Conservation (phyloP, 2,329 filamentous ascomycete genomes). For the Fusarium chlamydosporum region DNA sequence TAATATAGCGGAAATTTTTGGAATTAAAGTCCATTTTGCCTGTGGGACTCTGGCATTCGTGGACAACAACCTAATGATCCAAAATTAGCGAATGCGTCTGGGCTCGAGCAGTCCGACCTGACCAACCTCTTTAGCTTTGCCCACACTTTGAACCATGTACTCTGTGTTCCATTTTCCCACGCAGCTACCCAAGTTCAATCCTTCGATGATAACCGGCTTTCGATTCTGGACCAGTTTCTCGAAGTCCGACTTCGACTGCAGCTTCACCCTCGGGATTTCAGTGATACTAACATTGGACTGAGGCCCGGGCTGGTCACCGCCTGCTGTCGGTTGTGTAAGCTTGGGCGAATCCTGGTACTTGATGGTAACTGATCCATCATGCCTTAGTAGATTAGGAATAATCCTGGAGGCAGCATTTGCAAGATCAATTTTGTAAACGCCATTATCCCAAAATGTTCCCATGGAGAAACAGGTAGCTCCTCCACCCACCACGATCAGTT, state of each 20-base stretch:
- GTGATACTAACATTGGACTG: slow-evolving; percentile 42
- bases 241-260: slow-evolving; percentile 72
- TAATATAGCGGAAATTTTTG: slow-evolving; percentile 86
- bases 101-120: not conserved
- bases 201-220: slow-evolving; percentile 72
- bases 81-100: slow-evolving; percentile 14
- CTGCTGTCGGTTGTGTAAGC: slow-evolving; percentile 36
- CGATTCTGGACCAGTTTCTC: slow-evolving; percentile 68
- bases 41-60: slow-evolving; percentile 69
- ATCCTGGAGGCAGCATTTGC: slow-evolving; percentile 10
- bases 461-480: slow-evolving; percentile 93
- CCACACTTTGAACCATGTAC: slow-evolving; percentile 75
- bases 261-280: slow-evolving; percentile 65
- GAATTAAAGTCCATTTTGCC: slow-evolving; percentile 82
- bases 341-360: slow-evolving; percentile 51
- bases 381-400: not conserved
- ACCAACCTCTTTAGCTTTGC: slow-evolving; percentile 71
- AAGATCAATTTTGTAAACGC: slow-evolving; percentile 62
- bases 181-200: slow-evolving; percentile 77
- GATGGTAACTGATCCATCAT: slow-evolving; percentile 15
- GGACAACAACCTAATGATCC: slow-evolving; percentile 74
- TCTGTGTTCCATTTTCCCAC: slow-evolving; percentile 75
- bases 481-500: slow-evolving; percentile 78
- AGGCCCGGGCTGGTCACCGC: slow-evolving; percentile 1
- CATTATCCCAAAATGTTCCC: slow-evolving; percentile 85